phyloP scores from a whole-genome alignment of 192 early-diverging fungal genomes.

The Ramicandelaber brevisporus region DNA sequence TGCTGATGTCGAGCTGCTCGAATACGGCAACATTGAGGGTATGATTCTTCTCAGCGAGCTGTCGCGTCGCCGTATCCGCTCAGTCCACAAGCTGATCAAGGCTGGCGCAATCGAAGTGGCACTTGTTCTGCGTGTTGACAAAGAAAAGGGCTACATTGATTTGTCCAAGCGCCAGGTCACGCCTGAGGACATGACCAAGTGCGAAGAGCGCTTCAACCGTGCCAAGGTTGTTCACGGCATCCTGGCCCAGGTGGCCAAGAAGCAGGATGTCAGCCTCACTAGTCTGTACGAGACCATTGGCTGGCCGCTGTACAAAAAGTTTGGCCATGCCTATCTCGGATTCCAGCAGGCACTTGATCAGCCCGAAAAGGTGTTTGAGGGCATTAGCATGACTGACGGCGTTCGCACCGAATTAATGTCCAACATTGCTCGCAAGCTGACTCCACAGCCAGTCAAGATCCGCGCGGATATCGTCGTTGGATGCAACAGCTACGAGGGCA shows the following conservation, averaged over 20 bases:
- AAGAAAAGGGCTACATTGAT: constrained; percentile 98
- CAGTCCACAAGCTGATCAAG: constrained; percentile 83
- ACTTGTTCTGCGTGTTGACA: constrained; percentile 81
- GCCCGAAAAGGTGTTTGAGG: constrained; percentile 64
- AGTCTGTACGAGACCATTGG: constrained; percentile 59
- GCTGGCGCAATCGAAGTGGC: constrained; percentile 84
- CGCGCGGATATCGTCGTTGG: constrained; percentile 86
- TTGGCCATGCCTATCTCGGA: constrained; percentile 89
- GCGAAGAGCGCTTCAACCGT: constrained; percentile 84
- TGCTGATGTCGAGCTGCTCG: constrained; percentile 79
- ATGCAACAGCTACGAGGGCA: constrained; percentile 83
- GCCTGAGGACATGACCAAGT: constrained; percentile 65
- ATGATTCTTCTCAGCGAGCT: constrained; percentile 90
- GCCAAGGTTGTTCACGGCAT: constrained; percentile 44
- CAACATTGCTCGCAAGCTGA: constrained; percentile 74
- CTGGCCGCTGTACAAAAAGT: constrained; percentile 90
- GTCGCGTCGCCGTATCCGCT: constrained; percentile 82
- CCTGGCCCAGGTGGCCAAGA: constrained; percentile 44
- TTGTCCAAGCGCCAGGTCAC: constrained; percentile 83
- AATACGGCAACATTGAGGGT: constrained; percentile 94
- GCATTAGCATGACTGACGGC: constrained; percentile 30
- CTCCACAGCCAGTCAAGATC: constrained; percentile 87
- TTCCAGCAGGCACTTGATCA: constrained; percentile 84
- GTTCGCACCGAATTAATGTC: constrained; percentile 46
- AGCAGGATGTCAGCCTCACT: constrained; percentile 52